Evolutionary conservation across 106 monocot species (phyloP).

Genomic region (Narthecium ossifragum): DNA sequence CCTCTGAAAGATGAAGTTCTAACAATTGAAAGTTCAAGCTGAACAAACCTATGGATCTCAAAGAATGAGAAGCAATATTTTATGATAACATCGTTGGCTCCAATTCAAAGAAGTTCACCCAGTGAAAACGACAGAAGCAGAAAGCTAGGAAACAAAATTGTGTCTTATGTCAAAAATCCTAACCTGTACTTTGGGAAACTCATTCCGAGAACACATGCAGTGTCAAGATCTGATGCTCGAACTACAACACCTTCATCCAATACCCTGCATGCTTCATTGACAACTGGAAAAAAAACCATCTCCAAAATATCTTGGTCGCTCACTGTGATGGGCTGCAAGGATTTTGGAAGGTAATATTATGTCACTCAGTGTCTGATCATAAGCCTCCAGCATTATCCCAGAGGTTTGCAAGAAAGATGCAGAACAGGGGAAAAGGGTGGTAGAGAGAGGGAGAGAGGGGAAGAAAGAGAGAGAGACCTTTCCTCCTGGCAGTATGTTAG

Average conservation of each 20-base stretch:
- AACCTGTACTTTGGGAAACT: conserved; percentile 83
- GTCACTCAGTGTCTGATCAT: no score
- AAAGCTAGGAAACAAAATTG: background rate
- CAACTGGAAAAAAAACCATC: conserved; percentile 88
- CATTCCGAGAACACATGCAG: conserved; percentile 91
- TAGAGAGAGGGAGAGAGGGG: background rate
- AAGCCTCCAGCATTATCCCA: no score
- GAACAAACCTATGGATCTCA: background rate
- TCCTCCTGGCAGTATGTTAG: conserved; percentile 57
- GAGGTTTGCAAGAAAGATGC: no score
- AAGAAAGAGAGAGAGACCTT: conserved; percentile 33
- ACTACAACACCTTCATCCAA: conserved; percentile 82
- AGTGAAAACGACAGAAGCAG: no score
- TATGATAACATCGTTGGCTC: no score
- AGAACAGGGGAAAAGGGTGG: no score
- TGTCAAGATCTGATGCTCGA: conserved; percentile 79
- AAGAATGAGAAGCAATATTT: background rate
- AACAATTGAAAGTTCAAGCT: background rate
- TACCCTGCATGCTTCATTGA: conserved; percentile 90
- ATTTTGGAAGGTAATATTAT: no score
- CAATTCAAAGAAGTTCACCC: no score
- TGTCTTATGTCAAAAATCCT: background rate
- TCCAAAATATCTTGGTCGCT: conserved; percentile 87
- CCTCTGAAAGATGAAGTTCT: background rate
- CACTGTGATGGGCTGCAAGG: conserved; percentile 51